Conservation (phyloP, 2,329 filamentous ascomycete species). For the Cytospora paraplurivora region DNA sequence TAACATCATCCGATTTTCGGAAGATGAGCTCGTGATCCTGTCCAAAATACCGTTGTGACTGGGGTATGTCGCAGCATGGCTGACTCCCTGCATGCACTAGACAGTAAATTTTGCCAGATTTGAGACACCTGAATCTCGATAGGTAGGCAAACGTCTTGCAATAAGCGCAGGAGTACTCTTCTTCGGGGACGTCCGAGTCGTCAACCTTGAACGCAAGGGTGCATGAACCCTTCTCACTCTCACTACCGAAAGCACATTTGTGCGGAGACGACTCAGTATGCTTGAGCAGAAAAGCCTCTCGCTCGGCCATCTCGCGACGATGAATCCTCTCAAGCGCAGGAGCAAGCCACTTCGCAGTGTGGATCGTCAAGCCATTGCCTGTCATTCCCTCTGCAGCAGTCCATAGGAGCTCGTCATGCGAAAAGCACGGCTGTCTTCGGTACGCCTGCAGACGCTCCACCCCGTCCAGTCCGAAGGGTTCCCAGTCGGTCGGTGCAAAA, state of each 20-base stretch:
- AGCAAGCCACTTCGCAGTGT: constrained; percentile 91
- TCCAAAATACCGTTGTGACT: constrained; percentile 68
- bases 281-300: constrained; percentile 67
- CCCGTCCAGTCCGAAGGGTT: constrained; percentile 83
- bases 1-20: constrained; percentile 72
- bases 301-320: constrained; percentile 69
- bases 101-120: constrained; percentile 80
- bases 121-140: constrained; percentile 84
- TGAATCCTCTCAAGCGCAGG: constrained; percentile 81
- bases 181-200: constrained; percentile 78
- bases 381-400: constrained; percentile 82
- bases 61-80: constrained; percentile 74
- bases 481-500: constrained; percentile 94
- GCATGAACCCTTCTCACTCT: constrained; percentile 52
- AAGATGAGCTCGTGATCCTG: constrained; percentile 75
- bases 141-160: constrained; percentile 93
- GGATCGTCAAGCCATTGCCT: constrained; percentile 67
- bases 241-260: constrained; percentile 53
- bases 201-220: constrained; percentile 65
- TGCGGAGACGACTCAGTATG: constrained; percentile 61
- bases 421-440: constrained; percentile 91
- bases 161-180: constrained; percentile 87
- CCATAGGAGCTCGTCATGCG: constrained; percentile 90
- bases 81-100: constrained; percentile 77
- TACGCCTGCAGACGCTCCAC: constrained; percentile 87